Conservation (phyloP, 305 asterid genomes). For the Plantago rigida region DNA sequence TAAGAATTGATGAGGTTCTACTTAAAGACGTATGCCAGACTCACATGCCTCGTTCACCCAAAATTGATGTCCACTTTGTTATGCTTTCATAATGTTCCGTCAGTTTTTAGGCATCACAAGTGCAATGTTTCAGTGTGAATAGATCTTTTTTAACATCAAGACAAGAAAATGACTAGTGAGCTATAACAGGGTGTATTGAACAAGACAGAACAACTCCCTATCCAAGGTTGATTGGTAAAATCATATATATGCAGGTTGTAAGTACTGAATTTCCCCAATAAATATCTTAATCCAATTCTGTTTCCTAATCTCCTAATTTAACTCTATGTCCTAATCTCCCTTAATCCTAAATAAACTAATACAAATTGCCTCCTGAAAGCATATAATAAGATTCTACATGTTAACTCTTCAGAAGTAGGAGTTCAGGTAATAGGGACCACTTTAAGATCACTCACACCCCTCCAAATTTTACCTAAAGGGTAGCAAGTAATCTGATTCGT, state of each 20-base stretch:
- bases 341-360: neutral
- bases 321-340: neutral
- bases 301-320: neutral
- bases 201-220: slow-evolving; percentile 5
- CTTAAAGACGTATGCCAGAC: slow-evolving; percentile 22
- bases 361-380: slow-evolving; percentile 20
- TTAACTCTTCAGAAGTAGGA: slow-evolving; percentile 18
- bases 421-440: slow-evolving; percentile 18
- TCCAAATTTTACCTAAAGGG: slow-evolving; percentile 18
- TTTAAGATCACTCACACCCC: slow-evolving; percentile 16
- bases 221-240: neutral
- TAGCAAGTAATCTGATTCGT: neutral
- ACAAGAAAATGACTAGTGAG: slow-evolving; percentile 1
- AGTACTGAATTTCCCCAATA: neutral
- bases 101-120: slow-evolving; percentile 32
- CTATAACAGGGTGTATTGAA: neutral
- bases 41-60: slow-evolving; percentile 21
- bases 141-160: slow-evolving; percentile 25
- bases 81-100: slow-evolving; percentile 33
- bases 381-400: slow-evolving; percentile 23
- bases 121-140: slow-evolving; percentile 32
- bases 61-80: slow-evolving; percentile 34
- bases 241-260: neutral
- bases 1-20: slow-evolving; percentile 24
- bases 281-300: slow-evolving; percentile 1